Evolutionary conservation across 148 eudicot genomes (phyloP).

Genomic region (Rhododendron ferrugineum): DNA sequence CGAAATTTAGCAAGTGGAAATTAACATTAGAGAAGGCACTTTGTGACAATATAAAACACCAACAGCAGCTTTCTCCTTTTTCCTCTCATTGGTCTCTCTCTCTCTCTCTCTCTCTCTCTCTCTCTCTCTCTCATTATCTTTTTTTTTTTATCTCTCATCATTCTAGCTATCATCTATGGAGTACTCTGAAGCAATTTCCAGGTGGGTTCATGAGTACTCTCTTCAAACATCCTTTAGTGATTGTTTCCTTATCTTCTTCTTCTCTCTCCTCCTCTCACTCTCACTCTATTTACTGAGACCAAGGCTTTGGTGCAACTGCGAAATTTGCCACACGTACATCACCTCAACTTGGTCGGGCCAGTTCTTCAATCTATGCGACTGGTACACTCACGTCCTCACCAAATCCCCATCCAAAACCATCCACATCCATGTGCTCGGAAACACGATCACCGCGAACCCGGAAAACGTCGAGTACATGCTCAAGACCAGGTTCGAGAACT

Average conservation of each 20-base stretch:
- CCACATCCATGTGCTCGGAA: constrained; percentile 52
- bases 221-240: background rate
- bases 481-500: constrained; percentile 55
- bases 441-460: constrained; percentile 60
- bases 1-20: constrained; percentile 1
- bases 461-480: constrained; percentile 61
- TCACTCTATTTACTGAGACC: constrained; percentile 13
- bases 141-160: background rate
- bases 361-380: constrained; percentile 55
- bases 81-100: constrained; percentile 9
- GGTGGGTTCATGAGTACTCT: constrained; percentile 6
- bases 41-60: constrained; percentile 7
- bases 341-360: constrained; percentile 39
- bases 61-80: background rate
- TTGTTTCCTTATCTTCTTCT: background rate
- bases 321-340: constrained; percentile 42
- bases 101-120: background rate
- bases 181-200: constrained; percentile 10
- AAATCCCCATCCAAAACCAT: constrained; percentile 52
- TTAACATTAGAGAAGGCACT: background rate
- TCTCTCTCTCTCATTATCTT: background rate
- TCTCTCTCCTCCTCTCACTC: constrained; percentile 5
- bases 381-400: constrained; percentile 66
- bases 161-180: constrained; percentile 26
- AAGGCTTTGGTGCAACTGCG: constrained; percentile 48